A percentile compares a stretch with the other conserved stretches of the same genome.
phyloP scores from a whole-genome alignment of 495 filamentous ascomycete species.

The Aspergillus taichungensis region DNA sequence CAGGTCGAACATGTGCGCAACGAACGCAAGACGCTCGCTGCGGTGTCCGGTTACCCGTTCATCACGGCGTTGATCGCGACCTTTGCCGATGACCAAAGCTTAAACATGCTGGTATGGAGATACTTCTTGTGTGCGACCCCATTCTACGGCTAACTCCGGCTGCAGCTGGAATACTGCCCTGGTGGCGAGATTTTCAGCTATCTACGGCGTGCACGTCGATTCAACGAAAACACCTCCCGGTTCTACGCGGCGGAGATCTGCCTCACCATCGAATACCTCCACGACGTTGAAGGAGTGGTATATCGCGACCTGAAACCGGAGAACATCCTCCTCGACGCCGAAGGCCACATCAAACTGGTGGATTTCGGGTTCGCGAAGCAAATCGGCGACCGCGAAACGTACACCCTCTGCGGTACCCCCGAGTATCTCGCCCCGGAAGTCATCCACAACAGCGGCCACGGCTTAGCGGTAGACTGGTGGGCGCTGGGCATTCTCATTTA shows the following conservation, averaged over 20 bases:
- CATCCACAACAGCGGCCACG: slow-evolving; percentile 90
- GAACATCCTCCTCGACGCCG: slow-evolving; percentile 84
- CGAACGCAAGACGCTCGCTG: slow-evolving; percentile 77
- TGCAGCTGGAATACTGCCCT: slow-evolving; percentile 76
- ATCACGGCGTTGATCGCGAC: slow-evolving; percentile 86
- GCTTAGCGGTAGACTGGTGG: slow-evolving; percentile 99
- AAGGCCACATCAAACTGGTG: slow-evolving; percentile 94
- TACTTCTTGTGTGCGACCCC: too few relatives aligned
- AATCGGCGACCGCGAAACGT: slow-evolving; percentile 60
- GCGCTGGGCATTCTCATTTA: slow-evolving; percentile 92
- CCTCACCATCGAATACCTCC: slow-evolving; percentile 83
- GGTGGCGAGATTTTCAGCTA: slow-evolving; percentile 96
- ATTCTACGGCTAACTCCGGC: slow-evolving; percentile 13
- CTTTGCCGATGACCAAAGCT: slow-evolving; percentile 78
- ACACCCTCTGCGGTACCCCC: slow-evolving; percentile 92
- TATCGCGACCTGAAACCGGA: slow-evolving; percentile 96
- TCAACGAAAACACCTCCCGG: slow-evolving; percentile 74
- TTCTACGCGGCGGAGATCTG: slow-evolving; percentile 97
- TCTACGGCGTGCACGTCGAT: slow-evolving; percentile 73
- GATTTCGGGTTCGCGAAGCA: slow-evolving; percentile 96
- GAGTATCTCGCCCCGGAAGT: slow-evolving; percentile 97
- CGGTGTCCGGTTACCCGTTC: slow-evolving; percentile 88
- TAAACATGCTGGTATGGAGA: slow-evolving; percentile 77
- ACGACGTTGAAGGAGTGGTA: slow-evolving; percentile 74
- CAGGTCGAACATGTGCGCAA: slow-evolving; percentile 96